These are phyloP conservation scores for Irineochytrium annulatum DNA, from an alignment of 192 early-diverging fungal genomes.

Conservation along the genomic window DNA sequence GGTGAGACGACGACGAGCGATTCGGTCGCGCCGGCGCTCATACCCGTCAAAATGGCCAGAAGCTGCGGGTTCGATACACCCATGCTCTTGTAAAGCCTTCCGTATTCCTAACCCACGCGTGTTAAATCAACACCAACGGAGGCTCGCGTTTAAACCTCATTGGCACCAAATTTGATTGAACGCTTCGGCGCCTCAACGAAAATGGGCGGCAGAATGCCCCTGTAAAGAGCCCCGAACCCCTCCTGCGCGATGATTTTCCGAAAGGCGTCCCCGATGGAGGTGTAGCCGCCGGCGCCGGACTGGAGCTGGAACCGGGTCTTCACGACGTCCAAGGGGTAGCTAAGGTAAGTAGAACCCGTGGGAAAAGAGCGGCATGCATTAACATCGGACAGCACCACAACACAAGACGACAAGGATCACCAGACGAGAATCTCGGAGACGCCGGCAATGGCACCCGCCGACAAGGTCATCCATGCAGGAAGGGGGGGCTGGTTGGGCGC, in stretches of 20 bases:
- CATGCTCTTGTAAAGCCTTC: conserved; percentile 55
- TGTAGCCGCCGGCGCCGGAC: conserved; percentile 60
- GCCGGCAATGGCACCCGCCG: conserved; percentile 48
- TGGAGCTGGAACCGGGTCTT: conserved; percentile 94
- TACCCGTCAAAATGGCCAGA: conserved; percentile 80
- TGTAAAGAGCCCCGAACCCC: conserved; percentile 69
- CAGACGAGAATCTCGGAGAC: conserved; percentile 88
- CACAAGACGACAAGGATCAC: too few relatives aligned
- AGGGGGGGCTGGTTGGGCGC: conserved; percentile 23
- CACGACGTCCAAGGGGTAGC: conserved; percentile 92
- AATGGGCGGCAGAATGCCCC: conserved; percentile 95
- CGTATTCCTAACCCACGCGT: too few relatives aligned
- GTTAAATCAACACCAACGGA: too few relatives aligned
- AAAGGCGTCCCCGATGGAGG: conserved; percentile 64
- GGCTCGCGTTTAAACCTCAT: conserved; percentile 73
- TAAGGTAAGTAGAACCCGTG: too few relatives aligned
- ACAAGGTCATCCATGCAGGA: conserved; percentile 24
- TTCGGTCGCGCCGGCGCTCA: conserved; percentile 88
- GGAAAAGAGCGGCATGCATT: too few relatives aligned
- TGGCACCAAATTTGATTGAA: conserved; percentile 94
- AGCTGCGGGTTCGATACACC: conserved; percentile 65
- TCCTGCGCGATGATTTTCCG: conserved; percentile 65
- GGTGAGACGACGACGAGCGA: conserved; percentile 84
- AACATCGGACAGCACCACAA: too few relatives aligned
- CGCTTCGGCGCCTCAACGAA: conserved; percentile 97